Base-by-base conservation (phyloP, 1,139 yeast genomes). In the Hyphopichia burtonii region DNA sequence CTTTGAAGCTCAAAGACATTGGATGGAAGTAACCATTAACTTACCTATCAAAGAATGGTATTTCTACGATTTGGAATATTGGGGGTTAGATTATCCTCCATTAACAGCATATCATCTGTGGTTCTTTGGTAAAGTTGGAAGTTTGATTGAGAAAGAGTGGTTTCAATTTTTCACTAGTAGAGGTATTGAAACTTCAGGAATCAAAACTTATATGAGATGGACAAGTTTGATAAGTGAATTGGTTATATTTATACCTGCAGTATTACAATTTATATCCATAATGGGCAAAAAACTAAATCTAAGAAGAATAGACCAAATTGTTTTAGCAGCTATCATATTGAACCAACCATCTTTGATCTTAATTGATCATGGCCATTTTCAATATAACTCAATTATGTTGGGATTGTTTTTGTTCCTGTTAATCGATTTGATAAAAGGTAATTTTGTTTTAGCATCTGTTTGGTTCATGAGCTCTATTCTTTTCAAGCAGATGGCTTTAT, bases 41-140 rank as follows among this genome's bases (percentile, higher is more conserved):
- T 61, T 91, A 41, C 96, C 96, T 0, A 64, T 88, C 2, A 63
- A 69, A 1, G 56, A 85, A 48, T 94, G 99, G 99, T 93, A 93
- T 59, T 86, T 77, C 65, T 89, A 82, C 61, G 97, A 93, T 58
- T 71, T 89, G 38, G 82, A 83, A 52, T 90, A 93, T 68, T 93
- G 99, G 99, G 97, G 98, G 1, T 72, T 94, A 37, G 99, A 94
- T 62, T 94, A 93, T 61, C 99, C 99, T 1, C 99, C 99, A 5
- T 69, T 94, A 49, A 93, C 99, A 0, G 99, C 98, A 0, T 91
- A 78, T 61, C 98, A 93, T 58, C 89, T 96, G 43, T 89, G 84
- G 77, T 38, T 87, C 1, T 61, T 86, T 41, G 99, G 99, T 0
- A 71, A 73, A 44, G 52, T 93, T 23, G 98, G 97, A 0, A 56